Conservation (phyloP, 495 filamentous ascomycete genomes). For the Neurospora discreta region DNA sequence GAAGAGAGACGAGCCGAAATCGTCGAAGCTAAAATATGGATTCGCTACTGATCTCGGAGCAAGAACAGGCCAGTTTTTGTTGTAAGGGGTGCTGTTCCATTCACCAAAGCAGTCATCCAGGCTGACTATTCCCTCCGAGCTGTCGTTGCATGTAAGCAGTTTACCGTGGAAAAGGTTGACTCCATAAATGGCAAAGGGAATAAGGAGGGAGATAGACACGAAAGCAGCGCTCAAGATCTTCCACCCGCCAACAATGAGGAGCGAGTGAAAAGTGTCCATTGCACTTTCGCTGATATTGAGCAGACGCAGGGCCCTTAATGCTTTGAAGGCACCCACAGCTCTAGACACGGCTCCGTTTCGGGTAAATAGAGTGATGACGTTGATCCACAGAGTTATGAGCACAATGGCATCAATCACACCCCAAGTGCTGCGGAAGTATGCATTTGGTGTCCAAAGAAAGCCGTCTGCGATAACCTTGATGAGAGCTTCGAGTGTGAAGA, state of each 20-base stretch:
- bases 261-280: constrained; percentile 89
- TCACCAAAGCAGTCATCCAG: constrained; percentile 74
- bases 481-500: constrained; percentile 78
- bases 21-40: constrained; percentile 84
- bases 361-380: constrained; percentile 69
- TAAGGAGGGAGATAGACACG: constrained; percentile 85
- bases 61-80: constrained; percentile 63
- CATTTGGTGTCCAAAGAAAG: constrained; percentile 94
- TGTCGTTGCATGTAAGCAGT: constrained; percentile 74
- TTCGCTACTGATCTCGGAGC: constrained; percentile 73
- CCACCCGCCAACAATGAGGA: constrained; percentile 85
- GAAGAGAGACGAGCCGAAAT: constrained; percentile 84
- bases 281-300: constrained; percentile 96
- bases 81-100: constrained; percentile 61
- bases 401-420: constrained; percentile 93
- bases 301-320: constrained; percentile 81
- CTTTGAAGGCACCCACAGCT: constrained; percentile 94
- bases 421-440: constrained; percentile 93
- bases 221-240: constrained; percentile 81
- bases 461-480: constrained; percentile 97
- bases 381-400: constrained; percentile 90
- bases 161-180: constrained; percentile 85
- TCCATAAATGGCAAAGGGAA: constrained; percentile 93
- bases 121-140: constrained; percentile 33
- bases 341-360: constrained; percentile 73